These are phyloP conservation scores for Podospora comata DNA, from an alignment of 495 filamentous ascomycete genomes.

Conservation along the genomic window DNA sequence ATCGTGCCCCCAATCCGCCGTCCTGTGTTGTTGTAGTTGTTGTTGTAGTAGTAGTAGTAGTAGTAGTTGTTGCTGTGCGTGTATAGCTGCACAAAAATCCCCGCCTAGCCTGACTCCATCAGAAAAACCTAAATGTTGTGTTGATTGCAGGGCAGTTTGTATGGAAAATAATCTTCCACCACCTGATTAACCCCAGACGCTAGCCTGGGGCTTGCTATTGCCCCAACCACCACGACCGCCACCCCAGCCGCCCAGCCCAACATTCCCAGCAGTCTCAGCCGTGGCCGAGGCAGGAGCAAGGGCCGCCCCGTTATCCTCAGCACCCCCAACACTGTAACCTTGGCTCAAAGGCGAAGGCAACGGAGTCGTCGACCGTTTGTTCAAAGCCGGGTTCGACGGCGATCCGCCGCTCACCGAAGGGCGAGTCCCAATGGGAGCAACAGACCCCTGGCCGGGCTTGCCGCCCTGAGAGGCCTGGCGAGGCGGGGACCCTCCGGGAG, in stretches of 20 bases:
- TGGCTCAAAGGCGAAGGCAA: constrained; percentile 85
- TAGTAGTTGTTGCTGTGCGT: background rate
- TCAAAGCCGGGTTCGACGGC: constrained; percentile 64
- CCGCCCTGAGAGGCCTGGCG: constrained; percentile 56
- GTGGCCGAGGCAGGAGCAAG: constrained; percentile 39
- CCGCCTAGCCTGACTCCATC: background rate
- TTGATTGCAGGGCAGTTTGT: background rate
- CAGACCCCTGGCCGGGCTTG: constrained; percentile 50
- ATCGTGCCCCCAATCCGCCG: background rate
- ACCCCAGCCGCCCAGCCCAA: constrained; percentile 60
- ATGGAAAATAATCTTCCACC: background rate
- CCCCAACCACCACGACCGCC: constrained; percentile 72
- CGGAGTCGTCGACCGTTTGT: constrained; percentile 86
- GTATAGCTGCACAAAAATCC: background rate
- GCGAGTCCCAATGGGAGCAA: constrained; percentile 92
- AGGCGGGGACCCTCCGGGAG: constrained; percentile 84
- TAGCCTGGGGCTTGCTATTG: constrained; percentile 62
- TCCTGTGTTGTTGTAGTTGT: background rate
- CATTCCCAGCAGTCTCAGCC: constrained; percentile 38
- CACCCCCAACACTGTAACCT: constrained; percentile 56
- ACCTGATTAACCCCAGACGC: constrained; percentile 66
- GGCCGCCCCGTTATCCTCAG: constrained; percentile 33
- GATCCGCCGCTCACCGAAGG: constrained; percentile 54
- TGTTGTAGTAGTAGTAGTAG: too few species aligned
- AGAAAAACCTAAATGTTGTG: background rate